These are phyloP conservation scores for Leccinum variicolor DNA, from an alignment of 768 basidiomycete species.

Conservation along the genomic window DNA sequence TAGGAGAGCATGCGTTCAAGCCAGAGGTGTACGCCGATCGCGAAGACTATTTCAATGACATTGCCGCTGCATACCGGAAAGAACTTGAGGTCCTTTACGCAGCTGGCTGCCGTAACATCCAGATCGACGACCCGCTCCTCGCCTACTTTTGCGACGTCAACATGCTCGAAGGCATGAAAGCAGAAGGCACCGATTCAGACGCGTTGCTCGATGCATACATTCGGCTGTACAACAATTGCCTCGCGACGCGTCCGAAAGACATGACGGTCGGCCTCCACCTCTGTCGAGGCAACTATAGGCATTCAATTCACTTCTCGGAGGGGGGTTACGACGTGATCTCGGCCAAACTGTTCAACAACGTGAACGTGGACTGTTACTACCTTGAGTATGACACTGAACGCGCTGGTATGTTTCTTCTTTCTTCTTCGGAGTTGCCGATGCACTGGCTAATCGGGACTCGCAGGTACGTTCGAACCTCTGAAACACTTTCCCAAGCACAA, in stretches of 20 bases:
- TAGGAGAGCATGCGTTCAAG: conserved; percentile 22
- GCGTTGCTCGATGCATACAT: conserved; percentile 61
- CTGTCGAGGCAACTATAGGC: conserved; percentile 38
- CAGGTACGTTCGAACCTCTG: conserved; percentile 34
- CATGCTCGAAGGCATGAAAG: conserved; percentile 55
- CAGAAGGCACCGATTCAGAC: conserved; percentile 57
- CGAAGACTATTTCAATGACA: conserved; percentile 48
- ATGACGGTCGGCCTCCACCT: conserved; percentile 42
- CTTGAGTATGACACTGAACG: conserved; percentile 48
- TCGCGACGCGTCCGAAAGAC: conserved; percentile 36
- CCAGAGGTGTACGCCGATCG: conserved; percentile 18
- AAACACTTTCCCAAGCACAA: conserved; percentile 34
- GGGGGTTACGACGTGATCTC: conserved; percentile 46
- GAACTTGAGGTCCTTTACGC: conserved; percentile 45
- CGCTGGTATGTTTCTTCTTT: conserved; percentile 31
- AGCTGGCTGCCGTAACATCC: conserved; percentile 41
- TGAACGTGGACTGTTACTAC: conserved; percentile 44
- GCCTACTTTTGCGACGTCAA: conserved; percentile 65
- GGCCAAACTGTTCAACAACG: conserved; percentile 41
- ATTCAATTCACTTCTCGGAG: conserved; percentile 40
- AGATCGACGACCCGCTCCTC: conserved; percentile 47
- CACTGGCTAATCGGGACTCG: not conserved
- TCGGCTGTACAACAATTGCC: conserved; percentile 36
- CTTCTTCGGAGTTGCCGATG: not conserved
- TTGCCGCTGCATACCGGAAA: conserved; percentile 43